phyloP scores from a whole-genome alignment of 441 rosid genomes.

The Populus hybrid region DNA sequence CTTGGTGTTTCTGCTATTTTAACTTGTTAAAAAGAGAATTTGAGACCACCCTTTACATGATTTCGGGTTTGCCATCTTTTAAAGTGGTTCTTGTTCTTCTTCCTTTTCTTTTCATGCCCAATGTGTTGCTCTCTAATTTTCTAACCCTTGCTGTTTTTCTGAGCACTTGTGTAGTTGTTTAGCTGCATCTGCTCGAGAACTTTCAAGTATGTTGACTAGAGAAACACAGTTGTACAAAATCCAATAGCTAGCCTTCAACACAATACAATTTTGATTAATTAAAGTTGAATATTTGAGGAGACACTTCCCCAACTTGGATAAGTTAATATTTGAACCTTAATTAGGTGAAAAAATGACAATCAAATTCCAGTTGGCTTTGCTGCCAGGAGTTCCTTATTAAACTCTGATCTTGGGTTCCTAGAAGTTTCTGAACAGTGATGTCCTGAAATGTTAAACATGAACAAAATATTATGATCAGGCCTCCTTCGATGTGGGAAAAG shows the following conservation, averaged over 20 bases:
- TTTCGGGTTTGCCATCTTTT: neutral
- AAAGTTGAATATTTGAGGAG: neutral
- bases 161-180: too few relatives aligned
- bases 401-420: neutral
- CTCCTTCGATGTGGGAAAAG: conserved; percentile 56
- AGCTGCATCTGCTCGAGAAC: neutral
- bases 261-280: neutral
- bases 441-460: neutral
- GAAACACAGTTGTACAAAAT: neutral
- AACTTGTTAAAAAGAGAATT: neutral
- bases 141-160: neutral
- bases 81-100: neutral
- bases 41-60: neutral
- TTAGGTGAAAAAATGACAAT: neutral
- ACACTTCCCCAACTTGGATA: neutral
- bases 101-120: neutral
- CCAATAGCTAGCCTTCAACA: neutral
- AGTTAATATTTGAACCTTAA: neutral
- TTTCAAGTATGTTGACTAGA: neutral
- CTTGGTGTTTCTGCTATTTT: neutral
- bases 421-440: neutral
- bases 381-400: neutral
- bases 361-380: neutral
- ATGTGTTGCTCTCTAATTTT: neutral
- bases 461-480: conserved; percentile 24